These are phyloP conservation scores for Apophysomyces trapeziformis DNA, from an alignment of 371 early-diverging fungal genomes.

Conservation along the genomic window DNA sequence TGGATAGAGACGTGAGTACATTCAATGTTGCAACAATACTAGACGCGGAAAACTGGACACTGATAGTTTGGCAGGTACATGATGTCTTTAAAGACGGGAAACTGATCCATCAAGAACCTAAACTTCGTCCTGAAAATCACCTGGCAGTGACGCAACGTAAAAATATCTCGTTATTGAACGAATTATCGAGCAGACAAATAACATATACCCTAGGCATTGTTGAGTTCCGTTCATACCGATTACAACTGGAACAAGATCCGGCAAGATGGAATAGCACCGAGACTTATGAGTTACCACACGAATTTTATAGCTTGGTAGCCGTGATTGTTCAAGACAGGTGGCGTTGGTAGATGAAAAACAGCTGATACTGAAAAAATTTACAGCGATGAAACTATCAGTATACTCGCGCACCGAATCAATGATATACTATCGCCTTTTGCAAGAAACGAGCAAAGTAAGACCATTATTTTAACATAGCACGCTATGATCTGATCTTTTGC, in stretches of 20 bases:
- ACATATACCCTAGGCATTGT: slow-evolving; percentile 29
- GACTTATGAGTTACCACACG: slow-evolving; percentile 26
- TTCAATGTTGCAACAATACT: not conserved
- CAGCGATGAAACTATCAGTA: slow-evolving; percentile 40
- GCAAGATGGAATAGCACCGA: slow-evolving; percentile 6
- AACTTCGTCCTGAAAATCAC: slow-evolving; percentile 43
- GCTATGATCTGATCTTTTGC: not conserved
- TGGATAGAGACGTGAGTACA: not conserved
- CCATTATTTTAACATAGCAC: not conserved
- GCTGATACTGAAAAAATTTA: not conserved
- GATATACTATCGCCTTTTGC: slow-evolving; percentile 42
- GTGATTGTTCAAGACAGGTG: slow-evolving; percentile 48
- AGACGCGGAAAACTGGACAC: not conserved
- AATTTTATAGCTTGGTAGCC: slow-evolving; percentile 30
- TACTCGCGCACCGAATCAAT: slow-evolving; percentile 36
- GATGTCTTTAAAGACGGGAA: slow-evolving; percentile 44
- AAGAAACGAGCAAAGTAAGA: slow-evolving; percentile 41
- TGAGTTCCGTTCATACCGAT: slow-evolving; percentile 33
- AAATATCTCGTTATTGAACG: slow-evolving; percentile 15
- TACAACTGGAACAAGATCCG: slow-evolving; percentile 18
- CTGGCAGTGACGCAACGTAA: not conserved
- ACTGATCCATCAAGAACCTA: slow-evolving; percentile 35
- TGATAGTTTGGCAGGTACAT: not conserved
- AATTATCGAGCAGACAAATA: too few relatives aligned
- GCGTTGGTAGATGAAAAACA: too few relatives aligned